Base-by-base conservation (phyloP, 225 moss, liverwort and hornwort genomes). In the Ulota crispa region DNA sequence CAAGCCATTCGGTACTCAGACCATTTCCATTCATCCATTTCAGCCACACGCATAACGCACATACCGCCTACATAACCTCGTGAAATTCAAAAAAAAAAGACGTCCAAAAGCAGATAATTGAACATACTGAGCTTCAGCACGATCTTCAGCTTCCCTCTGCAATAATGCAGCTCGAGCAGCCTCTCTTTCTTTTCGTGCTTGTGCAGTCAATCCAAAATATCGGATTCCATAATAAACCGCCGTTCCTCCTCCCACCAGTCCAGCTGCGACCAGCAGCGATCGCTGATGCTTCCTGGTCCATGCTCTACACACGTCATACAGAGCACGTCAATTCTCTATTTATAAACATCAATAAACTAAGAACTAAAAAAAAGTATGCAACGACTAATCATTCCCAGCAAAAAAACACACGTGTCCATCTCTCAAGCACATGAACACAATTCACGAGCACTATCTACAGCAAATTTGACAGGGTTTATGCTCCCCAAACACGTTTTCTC, bases 81-180 rank as follows among this genome's bases (percentile, higher is more conserved):
- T 15, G 16, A 70, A 37, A 52, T 45, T 37, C 27, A 82, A 66
- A 41, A 70, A 76, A 52, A 83, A 24, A 54, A 32, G 62, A 28
- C 8, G 42, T 77, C 45, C 55, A 56, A 11, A 72, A 70, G 71
- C 57, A 70, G 39, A 31, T 28, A 74, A 79, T 53, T 84, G 68
- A 79, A 72, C 96, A 78, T 97, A 95, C 94, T 96, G 99, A 88
- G 96, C 99, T 89, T 96, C 99, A 80, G 94, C 92, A 81, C 93
- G 95, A 84, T 96, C 96, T 68, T 96, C 99, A 61, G 92, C 93
- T 81, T 96, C 96, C 86, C 85, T 89, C 83, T 87, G 92, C 75
- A 96, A 84, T 9, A 92, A 81, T 76, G 92, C 91, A 77, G 85
- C 83, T 78, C 81, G 84, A 64, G 84, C 76, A 92, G 89, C 86